Conservation (phyloP, 768 basidiomycete species). For the Russula olivacea region DNA sequence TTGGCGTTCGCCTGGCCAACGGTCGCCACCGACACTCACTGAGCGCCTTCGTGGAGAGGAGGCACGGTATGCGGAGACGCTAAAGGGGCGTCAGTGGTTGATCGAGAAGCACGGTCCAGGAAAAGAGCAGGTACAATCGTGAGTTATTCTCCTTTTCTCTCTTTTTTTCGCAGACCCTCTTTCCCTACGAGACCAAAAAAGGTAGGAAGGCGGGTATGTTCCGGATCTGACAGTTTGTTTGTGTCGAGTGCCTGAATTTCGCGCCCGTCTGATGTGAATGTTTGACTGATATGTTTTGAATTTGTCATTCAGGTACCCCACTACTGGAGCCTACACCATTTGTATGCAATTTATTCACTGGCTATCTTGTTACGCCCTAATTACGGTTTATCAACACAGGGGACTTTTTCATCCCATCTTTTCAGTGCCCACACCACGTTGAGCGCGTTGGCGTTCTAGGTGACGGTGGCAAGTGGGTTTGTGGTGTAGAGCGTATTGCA, state of each 20-base stretch:
- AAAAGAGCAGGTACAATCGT: constrained; percentile 6
- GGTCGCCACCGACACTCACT: background rate
- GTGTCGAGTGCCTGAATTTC: background rate
- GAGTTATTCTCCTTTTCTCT: background rate
- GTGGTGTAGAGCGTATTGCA: constrained; percentile 43
- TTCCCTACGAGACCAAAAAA: background rate
- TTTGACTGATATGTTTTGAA: background rate
- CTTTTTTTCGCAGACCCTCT: background rate
- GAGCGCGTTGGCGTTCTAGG: constrained; percentile 46
- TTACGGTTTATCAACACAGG: constrained; percentile 19
- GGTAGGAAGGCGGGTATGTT: background rate
- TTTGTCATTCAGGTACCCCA: constrained; percentile 6
- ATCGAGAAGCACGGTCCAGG: constrained; percentile 9
- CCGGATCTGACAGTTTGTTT: background rate
- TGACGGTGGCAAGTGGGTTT: constrained; percentile 53
- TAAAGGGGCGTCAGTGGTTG: background rate
- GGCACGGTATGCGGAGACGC: background rate
- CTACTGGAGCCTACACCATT: background rate
- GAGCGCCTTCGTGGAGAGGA: constrained; percentile 2
- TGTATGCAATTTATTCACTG: background rate
- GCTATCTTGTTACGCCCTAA: background rate
- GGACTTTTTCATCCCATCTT: constrained; percentile 51
- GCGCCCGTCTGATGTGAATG: background rate
- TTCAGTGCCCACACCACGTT: constrained; percentile 44
- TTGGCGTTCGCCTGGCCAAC: background rate